Evolutionary conservation across 2,329 filamentous ascomycete genomes (phyloP).

Genomic region (Pseudomassariella vexata): DNA sequence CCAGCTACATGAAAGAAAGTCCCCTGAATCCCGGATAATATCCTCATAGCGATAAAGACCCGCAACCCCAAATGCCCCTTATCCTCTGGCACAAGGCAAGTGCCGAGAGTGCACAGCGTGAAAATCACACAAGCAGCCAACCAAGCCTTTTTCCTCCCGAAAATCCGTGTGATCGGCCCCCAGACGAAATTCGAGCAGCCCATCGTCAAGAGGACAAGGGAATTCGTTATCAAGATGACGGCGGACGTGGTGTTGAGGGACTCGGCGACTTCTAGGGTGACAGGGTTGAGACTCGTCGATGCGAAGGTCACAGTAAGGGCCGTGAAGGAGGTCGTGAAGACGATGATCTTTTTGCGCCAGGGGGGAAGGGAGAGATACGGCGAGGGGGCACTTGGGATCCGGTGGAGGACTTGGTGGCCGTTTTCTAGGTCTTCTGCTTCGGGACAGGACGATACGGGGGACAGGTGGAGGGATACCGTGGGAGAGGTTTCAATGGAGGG

Average conservation of each 20-base stretch:
- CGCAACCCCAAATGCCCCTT: no score
- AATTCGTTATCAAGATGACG: conserved; percentile 28
- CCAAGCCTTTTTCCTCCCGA: no score
- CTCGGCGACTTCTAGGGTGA: conserved; percentile 5
- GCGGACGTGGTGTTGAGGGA: conserved; percentile 12
- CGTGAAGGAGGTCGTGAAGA: conserved; percentile 16
- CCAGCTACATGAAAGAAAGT: conserved; percentile 32
- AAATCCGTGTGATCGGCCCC: conserved; percentile 22
- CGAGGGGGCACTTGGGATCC: no score
- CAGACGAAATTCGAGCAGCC: conserved; percentile 29
- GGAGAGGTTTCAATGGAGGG: no score
- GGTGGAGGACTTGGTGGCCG: no score
- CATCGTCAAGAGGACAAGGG: conserved; percentile 30
- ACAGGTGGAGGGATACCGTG: no score
- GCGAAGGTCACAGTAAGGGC: conserved; percentile 9
- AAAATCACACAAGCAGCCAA: no score
- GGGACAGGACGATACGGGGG: no score
- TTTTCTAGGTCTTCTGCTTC: no score
- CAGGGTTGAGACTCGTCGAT: conserved; percentile 1
- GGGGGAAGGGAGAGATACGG: no score
- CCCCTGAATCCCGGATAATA: conserved; percentile 28
- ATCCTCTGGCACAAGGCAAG: no score
- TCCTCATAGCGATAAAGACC: conserved; percentile 28
- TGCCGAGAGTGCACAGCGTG: conserved; percentile 23
- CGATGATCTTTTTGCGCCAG: conserved; percentile 13